Evolutionary conservation across 2,329 filamentous ascomycete species (phyloP).

Genomic region (Cladosporium sphaerospermum): DNA sequence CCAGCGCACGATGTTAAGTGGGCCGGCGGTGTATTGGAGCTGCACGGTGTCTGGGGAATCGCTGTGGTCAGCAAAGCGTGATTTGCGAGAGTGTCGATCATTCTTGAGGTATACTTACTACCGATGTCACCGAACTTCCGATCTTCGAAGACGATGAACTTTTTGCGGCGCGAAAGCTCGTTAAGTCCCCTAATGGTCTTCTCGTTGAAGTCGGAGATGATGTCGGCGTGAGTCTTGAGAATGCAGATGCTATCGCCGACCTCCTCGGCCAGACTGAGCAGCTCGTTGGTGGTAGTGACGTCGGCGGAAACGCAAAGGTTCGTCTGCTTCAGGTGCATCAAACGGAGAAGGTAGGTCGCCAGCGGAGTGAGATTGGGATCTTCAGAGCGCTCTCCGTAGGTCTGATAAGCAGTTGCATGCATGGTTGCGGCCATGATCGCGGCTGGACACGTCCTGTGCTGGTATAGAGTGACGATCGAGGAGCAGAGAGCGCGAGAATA

Average conservation of each 20-base stretch:
- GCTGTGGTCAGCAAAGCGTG: not conserved
- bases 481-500: not conserved
- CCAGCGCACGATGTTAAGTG: constrained; percentile 47
- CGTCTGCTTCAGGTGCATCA: constrained; percentile 45
- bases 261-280: constrained; percentile 51
- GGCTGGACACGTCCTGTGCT: not conserved
- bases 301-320: constrained; percentile 53
- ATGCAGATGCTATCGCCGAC: constrained; percentile 56
- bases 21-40: constrained; percentile 48
- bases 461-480: not conserved
- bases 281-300: constrained; percentile 49
- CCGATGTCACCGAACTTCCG: constrained; percentile 52
- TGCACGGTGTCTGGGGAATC: constrained; percentile 43
- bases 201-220: constrained; percentile 55
- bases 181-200: constrained; percentile 46
- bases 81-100: too few species aligned
- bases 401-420: constrained; percentile 33
- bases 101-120: constrained; percentile 32
- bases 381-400: constrained; percentile 42
- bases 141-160: constrained; percentile 50
- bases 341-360: constrained; percentile 42
- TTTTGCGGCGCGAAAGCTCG: constrained; percentile 44
- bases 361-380: constrained; percentile 39
- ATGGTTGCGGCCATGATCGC: constrained; percentile 5
- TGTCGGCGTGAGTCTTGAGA: constrained; percentile 57